Conservation (phyloP, 768 basidiomycete species). For the Amanita polypyramis region DNA sequence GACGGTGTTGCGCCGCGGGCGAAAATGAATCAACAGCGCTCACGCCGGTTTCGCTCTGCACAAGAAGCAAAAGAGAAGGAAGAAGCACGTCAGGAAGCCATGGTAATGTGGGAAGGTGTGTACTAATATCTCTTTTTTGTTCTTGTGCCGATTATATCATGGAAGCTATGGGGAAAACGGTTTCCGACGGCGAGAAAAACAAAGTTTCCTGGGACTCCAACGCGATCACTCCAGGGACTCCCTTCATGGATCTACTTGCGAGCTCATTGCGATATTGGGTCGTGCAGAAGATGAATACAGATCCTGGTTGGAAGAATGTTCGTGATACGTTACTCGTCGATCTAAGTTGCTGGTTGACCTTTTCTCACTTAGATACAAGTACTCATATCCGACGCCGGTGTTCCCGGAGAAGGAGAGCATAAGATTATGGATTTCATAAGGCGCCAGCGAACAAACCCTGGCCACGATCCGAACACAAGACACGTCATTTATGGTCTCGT, state of each 20-base stretch:
- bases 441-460: conserved; percentile 74
- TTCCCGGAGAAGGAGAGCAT: conserved; percentile 98
- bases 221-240: conserved; percentile 97
- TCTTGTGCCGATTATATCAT: neutral
- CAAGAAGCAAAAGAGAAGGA: conserved; percentile 96
- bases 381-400: conserved; percentile 92
- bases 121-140: neutral
- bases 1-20: conserved; percentile 97
- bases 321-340: conserved; percentile 14
- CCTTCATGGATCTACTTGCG: conserved; percentile 94
- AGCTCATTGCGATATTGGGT: conserved; percentile 92
- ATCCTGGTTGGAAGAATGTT: conserved; percentile 93
- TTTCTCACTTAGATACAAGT: conserved; percentile 63
- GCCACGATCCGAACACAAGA: conserved; percentile 89
- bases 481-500: conserved; percentile 98
- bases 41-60: conserved; percentile 87
- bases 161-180: conserved; percentile 84
- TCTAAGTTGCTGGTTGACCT: neutral
- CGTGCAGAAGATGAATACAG: conserved; percentile 86
- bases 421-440: conserved; percentile 99
- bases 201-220: conserved; percentile 95
- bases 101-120: conserved; percentile 79
- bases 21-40: conserved; percentile 99
- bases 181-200: conserved; percentile 73
- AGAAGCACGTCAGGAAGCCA: conserved; percentile 71